Evolutionary conservation across 495 filamentous ascomycete species (phyloP).

Genomic region (Tuber aestivum): DNA sequence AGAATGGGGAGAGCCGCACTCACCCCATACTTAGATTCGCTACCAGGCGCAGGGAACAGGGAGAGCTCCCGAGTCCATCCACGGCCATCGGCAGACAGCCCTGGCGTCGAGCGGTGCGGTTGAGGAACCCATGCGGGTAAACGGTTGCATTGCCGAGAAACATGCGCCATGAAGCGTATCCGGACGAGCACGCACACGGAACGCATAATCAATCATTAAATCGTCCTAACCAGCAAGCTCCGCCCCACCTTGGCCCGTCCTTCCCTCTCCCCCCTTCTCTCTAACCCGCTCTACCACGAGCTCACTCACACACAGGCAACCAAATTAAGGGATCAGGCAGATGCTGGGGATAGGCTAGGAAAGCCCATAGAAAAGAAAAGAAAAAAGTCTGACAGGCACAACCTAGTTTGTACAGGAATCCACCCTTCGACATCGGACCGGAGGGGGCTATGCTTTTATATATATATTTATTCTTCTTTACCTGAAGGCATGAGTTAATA

Average conservation of each 20-base stretch:
- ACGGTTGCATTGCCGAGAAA: conserved; percentile 41
- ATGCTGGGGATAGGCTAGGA: background rate
- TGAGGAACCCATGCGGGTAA: conserved; percentile 31
- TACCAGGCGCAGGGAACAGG: conserved; percentile 5
- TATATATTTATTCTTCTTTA: background rate
- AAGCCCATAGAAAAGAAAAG: background rate
- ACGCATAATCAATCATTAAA: conserved; percentile 1
- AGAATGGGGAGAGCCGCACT: conserved; percentile 12
- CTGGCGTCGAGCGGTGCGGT: conserved; percentile 13
- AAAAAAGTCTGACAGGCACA: background rate
- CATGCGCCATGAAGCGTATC: conserved; percentile 30
- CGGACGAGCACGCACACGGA: conserved; percentile 19
- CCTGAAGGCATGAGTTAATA: background rate
- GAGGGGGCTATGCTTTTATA: background rate
- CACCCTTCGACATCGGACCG: background rate
- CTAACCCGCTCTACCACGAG: conserved; percentile 10
- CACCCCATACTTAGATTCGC: conserved; percentile 25
- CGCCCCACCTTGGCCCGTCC: background rate
- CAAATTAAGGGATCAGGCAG: conserved; percentile 1
- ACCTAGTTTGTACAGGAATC: conserved; percentile 1
- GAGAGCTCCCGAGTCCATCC: conserved; percentile 3
- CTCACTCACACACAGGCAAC: conserved; percentile 3
- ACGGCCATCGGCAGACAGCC: conserved; percentile 5
- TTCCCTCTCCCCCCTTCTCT: background rate
- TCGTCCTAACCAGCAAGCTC: background rate